A percentile compares a stretch with the other conserved stretches of the same genome.
These are phyloP conservation scores for Stephanodiscus minutulus DNA, from an alignment of 108 stramenopile genomes.

Conservation along the genomic window DNA sequence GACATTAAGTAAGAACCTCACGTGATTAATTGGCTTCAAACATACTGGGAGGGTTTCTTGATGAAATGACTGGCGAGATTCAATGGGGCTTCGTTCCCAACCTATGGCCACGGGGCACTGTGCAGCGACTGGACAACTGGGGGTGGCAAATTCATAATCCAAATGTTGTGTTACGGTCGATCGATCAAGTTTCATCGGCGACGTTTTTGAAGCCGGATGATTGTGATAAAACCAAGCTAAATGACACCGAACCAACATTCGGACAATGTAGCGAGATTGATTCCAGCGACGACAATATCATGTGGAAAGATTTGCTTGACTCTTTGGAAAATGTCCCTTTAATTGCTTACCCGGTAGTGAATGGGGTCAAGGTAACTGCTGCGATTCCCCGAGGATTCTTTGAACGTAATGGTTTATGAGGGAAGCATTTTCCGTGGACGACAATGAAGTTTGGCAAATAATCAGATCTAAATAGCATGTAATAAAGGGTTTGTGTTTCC, in stretches of 20 bases:
- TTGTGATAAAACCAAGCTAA: not conserved
- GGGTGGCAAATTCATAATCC: constrained; percentile 39
- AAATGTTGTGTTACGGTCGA: constrained; percentile 32
- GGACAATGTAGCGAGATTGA: not conserved
- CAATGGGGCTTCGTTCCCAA: constrained; percentile 32
- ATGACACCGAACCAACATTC: not conserved
- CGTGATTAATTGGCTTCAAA: not conserved
- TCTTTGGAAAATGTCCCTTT: constrained; percentile 28
- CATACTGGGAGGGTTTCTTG: constrained; percentile 18
- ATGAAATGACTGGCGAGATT: constrained; percentile 5
- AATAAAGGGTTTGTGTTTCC: not conserved
- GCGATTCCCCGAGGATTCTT: constrained; percentile 25
- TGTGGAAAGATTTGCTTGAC: constrained; percentile 36
- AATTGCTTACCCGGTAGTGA: constrained; percentile 5
- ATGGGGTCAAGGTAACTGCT: constrained; percentile 22
- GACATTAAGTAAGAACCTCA: not conserved
- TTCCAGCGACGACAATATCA: not conserved
- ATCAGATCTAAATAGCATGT: no score
- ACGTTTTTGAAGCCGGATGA: not conserved
- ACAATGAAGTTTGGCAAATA: no score
- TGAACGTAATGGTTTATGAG: not conserved
- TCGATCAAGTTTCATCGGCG: constrained; percentile 18
- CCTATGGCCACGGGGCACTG: constrained; percentile 28
- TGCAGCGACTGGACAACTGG: constrained; percentile 22
- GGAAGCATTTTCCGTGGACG: no score